These are phyloP conservation scores for Clonostachys solani DNA, from an alignment of 2,329 filamentous ascomycete genomes.

Conservation along the genomic window DNA sequence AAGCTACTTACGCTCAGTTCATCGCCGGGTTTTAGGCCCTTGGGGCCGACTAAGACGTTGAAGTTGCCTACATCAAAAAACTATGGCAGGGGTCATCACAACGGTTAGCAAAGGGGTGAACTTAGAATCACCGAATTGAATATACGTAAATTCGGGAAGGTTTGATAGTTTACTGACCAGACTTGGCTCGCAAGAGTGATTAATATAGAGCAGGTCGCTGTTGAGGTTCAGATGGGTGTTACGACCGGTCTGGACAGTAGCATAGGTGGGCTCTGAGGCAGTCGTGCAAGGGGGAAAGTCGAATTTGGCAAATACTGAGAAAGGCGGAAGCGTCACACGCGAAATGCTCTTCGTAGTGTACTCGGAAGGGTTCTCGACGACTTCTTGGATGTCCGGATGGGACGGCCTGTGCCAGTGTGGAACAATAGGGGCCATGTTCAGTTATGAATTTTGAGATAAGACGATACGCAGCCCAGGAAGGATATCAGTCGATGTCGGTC, in stretches of 20 bases:
- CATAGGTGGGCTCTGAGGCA: slow-evolving; percentile 54
- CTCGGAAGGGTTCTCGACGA: slow-evolving; percentile 45
- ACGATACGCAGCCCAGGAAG: too few relatives aligned
- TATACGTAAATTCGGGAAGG: too few relatives aligned
- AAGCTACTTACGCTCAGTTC: slow-evolving; percentile 46
- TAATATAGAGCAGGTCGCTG: slow-evolving; percentile 63
- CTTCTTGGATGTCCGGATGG: slow-evolving; percentile 53
- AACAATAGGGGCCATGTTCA: slow-evolving; percentile 48
- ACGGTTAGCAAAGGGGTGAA: too few relatives aligned
- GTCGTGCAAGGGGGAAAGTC: slow-evolving; percentile 59
- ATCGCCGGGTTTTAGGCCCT: slow-evolving; percentile 48
- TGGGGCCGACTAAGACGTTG: slow-evolving; percentile 53
- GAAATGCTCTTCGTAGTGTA: slow-evolving; percentile 60
- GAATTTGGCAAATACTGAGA: slow-evolving; percentile 63
- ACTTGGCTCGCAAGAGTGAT: slow-evolving; percentile 64
- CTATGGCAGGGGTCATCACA: slow-evolving; percentile 20
- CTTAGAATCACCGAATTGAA: too few relatives aligned
- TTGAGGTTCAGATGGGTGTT: slow-evolving; percentile 58
- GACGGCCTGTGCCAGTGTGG: slow-evolving; percentile 59
- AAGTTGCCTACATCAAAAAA: slow-evolving; percentile 56
- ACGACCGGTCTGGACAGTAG: slow-evolving; percentile 56
- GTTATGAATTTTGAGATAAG: neutral
- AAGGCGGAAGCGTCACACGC: slow-evolving; percentile 51
- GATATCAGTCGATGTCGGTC: too few relatives aligned
- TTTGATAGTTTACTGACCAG: slow-evolving; percentile 40